Evolutionary conservation across 176 grass and related monocot genomes (phyloP), one percentile per base, ranked within the genome.

Genomic region (Puya raimondii): DNA sequence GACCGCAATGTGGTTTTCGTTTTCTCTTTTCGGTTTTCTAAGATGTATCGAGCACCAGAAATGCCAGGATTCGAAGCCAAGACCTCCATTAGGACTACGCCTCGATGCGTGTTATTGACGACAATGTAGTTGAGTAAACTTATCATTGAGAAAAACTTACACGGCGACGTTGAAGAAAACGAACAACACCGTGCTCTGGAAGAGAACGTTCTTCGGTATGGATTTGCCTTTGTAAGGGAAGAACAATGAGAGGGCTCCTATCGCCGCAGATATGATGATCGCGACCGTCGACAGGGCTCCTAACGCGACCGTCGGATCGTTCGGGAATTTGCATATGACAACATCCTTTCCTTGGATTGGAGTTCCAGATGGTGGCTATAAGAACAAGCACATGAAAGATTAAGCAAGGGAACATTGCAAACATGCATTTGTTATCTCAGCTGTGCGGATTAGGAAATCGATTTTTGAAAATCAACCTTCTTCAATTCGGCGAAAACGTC

Each of bases 261-360:
- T n/a, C 9, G 47, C 64, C 26, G 69, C 52, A 26, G 42, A 61
- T 17, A 70, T 63, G 72, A 78, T 18, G n/a, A 65, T 69, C 12
- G 75, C 12, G 4, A 84, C 23, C 13, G 76, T 22, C 0, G 80
- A 88, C 2, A 91, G 8, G 16, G 68, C 75, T 0, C 85, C 80
- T 0, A 86, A 54, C 15, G 68, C 59, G n/a, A 80, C 65, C 3
- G 83, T 50, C 7, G 66, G 83, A 70, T 91, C 85, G 1, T 4
- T 20, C 23, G 75, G 85, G 78, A 91, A 91, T 27, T 49, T 80
- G 72, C 88, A 88, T 7, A 91, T 58, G 7, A 89, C 58, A 2
- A 78, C 75, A 69, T 61, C 85, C 22, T 29, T 61, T 54, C 26
- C 78, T 61, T 71, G 67, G 63, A 86, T 72, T 51, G 75, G 80